Evolutionary conservation across 2,329 filamentous ascomycete species (phyloP), one percentile per base, ranked within the genome.

Genomic region (Phialophora macrospora): DNA sequence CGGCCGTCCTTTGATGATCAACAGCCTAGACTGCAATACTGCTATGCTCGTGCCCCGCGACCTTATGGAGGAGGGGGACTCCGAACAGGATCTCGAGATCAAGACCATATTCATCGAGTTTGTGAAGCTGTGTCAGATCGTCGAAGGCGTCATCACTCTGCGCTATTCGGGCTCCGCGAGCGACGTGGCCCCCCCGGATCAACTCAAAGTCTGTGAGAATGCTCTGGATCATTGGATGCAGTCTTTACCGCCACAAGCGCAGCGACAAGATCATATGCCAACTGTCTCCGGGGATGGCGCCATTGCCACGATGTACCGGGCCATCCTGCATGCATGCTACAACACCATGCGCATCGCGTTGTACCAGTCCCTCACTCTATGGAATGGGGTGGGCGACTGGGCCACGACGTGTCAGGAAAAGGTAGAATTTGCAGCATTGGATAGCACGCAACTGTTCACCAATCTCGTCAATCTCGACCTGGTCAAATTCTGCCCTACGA

Each of bases 51-150:
- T 52, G 17, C 57, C 49, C n/a, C 41, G 41, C 2, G 57, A 60
- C n/a, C 28, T 60, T 11, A 17, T 32, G 24, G 57, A 60, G 26
- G 57, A 60, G 34, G 57, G 57, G 20, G 57, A 60, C 46, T 51
- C 57, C 11, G 26, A 60, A 24, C 44, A 51, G 49, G 57, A 60
- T 26, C 24, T 60, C 20, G 57, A 60, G 14, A 26, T 60, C 17
- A 60, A 60, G 24, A 44, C 57, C 9, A 60, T 60, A 52, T 60
- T 60, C 46, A 60, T 60, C 30, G 57, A 60, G 46, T 60, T 60
- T 11, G 57, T 52, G 14, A 60, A 60, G 30, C 57, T 60, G 14
- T 60, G 57, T 28, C 57, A 60, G 46, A 60, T 60, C 57, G 41
- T 60, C 8, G 57, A 60, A 52, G 57, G 57, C 44, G 49, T 60